These are phyloP conservation scores for Crithidia acanthocephali DNA, from an alignment of 208 protist species.

Conservation along the genomic window DNA sequence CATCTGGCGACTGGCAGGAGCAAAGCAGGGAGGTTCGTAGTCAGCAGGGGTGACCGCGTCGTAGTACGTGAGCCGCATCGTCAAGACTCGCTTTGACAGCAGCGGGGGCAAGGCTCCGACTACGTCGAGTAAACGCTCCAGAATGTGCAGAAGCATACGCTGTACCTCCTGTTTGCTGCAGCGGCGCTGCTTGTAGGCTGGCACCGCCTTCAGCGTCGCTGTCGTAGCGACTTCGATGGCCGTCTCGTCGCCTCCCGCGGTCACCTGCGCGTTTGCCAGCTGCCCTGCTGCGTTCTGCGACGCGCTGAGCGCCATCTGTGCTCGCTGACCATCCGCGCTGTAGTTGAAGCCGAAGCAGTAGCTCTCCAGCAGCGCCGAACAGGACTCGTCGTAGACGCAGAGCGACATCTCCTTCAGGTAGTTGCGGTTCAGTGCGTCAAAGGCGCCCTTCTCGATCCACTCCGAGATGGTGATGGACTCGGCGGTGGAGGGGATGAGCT, in stretches of 20 bases:
- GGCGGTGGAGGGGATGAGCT: slow-evolving; percentile 58
- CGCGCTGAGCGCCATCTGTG: slow-evolving; percentile 49
- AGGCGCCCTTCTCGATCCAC: slow-evolving; percentile 82
- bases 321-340: slow-evolving; percentile 47
- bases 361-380: slow-evolving; percentile 68
- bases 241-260: neutral
- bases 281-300: slow-evolving; percentile 30
- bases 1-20: slow-evolving; percentile 64
- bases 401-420: slow-evolving; percentile 83
- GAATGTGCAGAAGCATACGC: slow-evolving; percentile 52
- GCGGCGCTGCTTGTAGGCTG: slow-evolving; percentile 12
- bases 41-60: slow-evolving; percentile 61
- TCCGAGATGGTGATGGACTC: slow-evolving; percentile 66
- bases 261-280: neutral
- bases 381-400: slow-evolving; percentile 71
- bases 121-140: slow-evolving; percentile 66
- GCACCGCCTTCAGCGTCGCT: neutral
- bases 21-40: slow-evolving; percentile 86
- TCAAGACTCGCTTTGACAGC: slow-evolving; percentile 64
- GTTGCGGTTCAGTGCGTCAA: slow-evolving; percentile 79
- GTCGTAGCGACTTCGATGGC: neutral
- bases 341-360: slow-evolving; percentile 82
- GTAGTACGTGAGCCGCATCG: slow-evolving; percentile 82
- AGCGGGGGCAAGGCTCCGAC: slow-evolving; percentile 71
- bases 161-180: slow-evolving; percentile 68